Evolutionary conservation across 805 yeast genomes (phyloP).

Genomic region (Zygotorulaspora danielsina): DNA sequence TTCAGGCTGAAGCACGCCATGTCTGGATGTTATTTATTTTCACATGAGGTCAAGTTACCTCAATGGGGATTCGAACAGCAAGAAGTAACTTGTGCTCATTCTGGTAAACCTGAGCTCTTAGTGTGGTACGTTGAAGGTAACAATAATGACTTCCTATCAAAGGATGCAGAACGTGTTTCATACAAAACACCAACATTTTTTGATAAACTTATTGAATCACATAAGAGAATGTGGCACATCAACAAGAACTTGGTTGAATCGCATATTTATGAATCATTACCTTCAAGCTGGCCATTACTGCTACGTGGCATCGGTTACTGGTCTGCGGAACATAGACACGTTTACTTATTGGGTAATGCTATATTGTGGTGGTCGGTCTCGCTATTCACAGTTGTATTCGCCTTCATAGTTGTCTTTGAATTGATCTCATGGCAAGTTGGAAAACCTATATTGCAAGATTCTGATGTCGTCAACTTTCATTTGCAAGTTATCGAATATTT

Average conservation of each 20-base stretch:
- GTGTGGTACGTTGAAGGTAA: slow-evolving; percentile 76
- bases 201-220: slow-evolving; percentile 61
- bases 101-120: slow-evolving; percentile 56
- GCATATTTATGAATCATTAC: slow-evolving; percentile 69
- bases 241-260: slow-evolving; percentile 64
- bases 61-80: slow-evolving; percentile 82
- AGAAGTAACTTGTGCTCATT: slow-evolving; percentile 76
- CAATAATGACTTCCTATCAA: slow-evolving; percentile 45
- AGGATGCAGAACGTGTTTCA: slow-evolving; percentile 45
- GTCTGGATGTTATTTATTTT: slow-evolving; percentile 72
- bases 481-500: slow-evolving; percentile 57
- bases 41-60: slow-evolving; percentile 72
- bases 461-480: slow-evolving; percentile 60
- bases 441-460: slow-evolving; percentile 45
- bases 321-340: slow-evolving; percentile 49
- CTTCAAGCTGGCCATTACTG: slow-evolving; percentile 70
- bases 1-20: slow-evolving; percentile 75
- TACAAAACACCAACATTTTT: slow-evolving; percentile 53
- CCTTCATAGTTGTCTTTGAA: slow-evolving; percentile 41
- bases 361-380: slow-evolving; percentile 72
- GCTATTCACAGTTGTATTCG: slow-evolving; percentile 48
- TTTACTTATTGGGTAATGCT: slow-evolving; percentile 76
- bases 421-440: slow-evolving; percentile 64
- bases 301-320: slow-evolving; percentile 80
- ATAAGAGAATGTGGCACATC: slow-evolving; percentile 71